These are phyloP conservation scores for Hymenoscyphus scutula DNA, from an alignment of 2,329 filamentous ascomycete genomes.

Conservation along the genomic window DNA sequence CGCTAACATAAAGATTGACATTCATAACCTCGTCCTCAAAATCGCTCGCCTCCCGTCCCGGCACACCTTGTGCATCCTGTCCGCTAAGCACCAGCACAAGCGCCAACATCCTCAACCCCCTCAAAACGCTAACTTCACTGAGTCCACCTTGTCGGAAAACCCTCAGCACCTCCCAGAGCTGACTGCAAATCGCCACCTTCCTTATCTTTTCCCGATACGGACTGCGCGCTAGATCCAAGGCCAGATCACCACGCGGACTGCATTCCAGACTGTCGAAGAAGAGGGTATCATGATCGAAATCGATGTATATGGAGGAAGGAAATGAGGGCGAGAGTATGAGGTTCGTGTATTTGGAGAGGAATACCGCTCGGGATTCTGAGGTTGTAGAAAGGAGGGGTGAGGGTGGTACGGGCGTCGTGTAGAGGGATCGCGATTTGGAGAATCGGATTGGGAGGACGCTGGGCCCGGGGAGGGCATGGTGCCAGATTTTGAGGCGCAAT, in stretches of 20 bases:
- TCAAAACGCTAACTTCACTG: constrained; percentile 27
- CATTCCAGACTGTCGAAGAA: constrained; percentile 33
- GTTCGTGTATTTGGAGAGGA: constrained; percentile 25
- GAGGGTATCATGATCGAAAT: constrained; percentile 29
- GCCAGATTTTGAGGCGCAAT: constrained; percentile 32
- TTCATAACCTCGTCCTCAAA: constrained; percentile 24
- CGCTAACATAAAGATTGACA: constrained; percentile 27
- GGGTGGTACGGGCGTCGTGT: constrained; percentile 19
- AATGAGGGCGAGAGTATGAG: constrained; percentile 26
- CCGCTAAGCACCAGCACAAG: constrained; percentile 29
- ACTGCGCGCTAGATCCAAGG: constrained; percentile 26
- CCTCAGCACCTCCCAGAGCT: constrained; percentile 32
- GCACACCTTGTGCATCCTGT: constrained; percentile 16
- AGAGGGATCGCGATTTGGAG: constrained; percentile 21
- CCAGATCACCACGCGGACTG: constrained; percentile 29
- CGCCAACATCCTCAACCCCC: constrained; percentile 26
- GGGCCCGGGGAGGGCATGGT: constrained; percentile 20
- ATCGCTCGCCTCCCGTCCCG: constrained; percentile 20
- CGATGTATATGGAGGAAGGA: constrained; percentile 27
- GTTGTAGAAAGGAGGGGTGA: constrained; percentile 23
- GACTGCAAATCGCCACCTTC: constrained; percentile 26
- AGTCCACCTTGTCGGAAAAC: constrained; percentile 26
- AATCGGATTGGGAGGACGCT: constrained; percentile 28
- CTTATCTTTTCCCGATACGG: constrained; percentile 26
- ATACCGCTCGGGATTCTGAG: constrained; percentile 27